Percentiles rank a stretch among this genome's conserved stretches.
Evolutionary conservation across 2,329 filamentous ascomycete genomes (phyloP).

Genomic region (Diaporthe aspalathi): DNA sequence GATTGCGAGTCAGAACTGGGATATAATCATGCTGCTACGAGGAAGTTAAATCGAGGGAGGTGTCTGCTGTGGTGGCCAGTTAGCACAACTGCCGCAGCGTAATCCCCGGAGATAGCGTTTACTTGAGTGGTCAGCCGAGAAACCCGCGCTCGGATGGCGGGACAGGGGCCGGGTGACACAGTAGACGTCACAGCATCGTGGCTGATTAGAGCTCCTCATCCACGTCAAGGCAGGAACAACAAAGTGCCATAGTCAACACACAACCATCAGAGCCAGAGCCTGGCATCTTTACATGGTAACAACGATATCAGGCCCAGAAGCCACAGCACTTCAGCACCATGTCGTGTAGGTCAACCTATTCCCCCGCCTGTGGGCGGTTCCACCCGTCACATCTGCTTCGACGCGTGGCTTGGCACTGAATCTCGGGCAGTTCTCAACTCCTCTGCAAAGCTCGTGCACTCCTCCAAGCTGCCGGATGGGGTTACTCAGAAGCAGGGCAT

Average conservation of each 20-base stretch:
- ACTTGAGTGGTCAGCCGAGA: not conserved
- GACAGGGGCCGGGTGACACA: constrained; percentile 15
- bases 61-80: no score
- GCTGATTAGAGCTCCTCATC: constrained; percentile 1
- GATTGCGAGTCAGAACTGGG: no score
- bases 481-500: constrained; percentile 52
- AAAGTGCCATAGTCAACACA: not conserved
- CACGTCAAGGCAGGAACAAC: not conserved
- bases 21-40: no score
- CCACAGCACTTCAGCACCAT: constrained; percentile 25
- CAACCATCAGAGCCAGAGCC: not conserved
- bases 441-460: constrained; percentile 56
- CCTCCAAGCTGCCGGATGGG: constrained; percentile 55
- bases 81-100: no score
- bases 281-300: not conserved
- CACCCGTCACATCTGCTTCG: constrained; percentile 4
- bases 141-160: not conserved
- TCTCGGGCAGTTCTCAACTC: constrained; percentile 55
- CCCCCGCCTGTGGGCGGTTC: not conserved
- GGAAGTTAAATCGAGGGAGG: no score
- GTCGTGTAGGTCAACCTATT: constrained; percentile 11
- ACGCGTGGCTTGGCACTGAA: constrained; percentile 9
- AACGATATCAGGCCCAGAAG: not conserved
- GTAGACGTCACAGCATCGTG: constrained; percentile 21
- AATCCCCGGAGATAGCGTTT: not conserved